phyloP scores from a whole-genome alignment of 1,139 yeast genomes.

The Saccharomycopsis hybrid region DNA sequence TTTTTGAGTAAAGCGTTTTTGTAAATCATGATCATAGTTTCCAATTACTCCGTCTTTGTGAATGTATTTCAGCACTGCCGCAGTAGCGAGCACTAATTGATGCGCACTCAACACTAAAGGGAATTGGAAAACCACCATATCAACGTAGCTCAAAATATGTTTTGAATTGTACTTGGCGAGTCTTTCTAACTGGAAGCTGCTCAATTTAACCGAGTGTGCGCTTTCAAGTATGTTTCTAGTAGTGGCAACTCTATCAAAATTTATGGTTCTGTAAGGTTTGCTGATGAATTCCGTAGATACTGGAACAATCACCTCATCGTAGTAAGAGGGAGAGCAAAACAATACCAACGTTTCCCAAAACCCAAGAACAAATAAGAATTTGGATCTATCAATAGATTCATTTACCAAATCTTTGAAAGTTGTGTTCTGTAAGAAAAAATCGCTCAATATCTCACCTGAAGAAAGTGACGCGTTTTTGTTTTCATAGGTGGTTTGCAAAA shows the following conservation, averaged over 20 bases:
- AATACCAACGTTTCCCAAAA: slow-evolving; percentile 16
- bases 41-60: slow-evolving; percentile 14
- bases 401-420: slow-evolving; percentile 2
- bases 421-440: slow-evolving; percentile 9
- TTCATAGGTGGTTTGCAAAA: background rate
- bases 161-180: slow-evolving; percentile 9
- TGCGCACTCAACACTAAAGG: slow-evolving; percentile 18
- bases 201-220: slow-evolving; percentile 17
- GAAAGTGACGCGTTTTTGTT: background rate
- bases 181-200: slow-evolving; percentile 13
- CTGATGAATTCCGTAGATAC: slow-evolving; percentile 10
- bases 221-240: slow-evolving; percentile 17
- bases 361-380: slow-evolving; percentile 12
- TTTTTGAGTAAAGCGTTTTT: slow-evolving; percentile 3
- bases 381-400: slow-evolving; percentile 13
- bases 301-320: slow-evolving; percentile 12
- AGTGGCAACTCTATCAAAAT: slow-evolving; percentile 6
- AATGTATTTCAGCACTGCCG: slow-evolving; percentile 3
- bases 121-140: slow-evolving; percentile 12
- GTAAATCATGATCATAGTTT: slow-evolving; percentile 3
- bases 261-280: slow-evolving; percentile 17
- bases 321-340: slow-evolving; percentile 13
- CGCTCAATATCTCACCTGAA: slow-evolving; percentile 13
- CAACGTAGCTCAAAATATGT: slow-evolving; percentile 7
- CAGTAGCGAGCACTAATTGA: slow-evolving; percentile 13